Evolutionary conservation across 2,329 filamentous ascomycete genomes (phyloP).

Genomic region (Bipolaris victoriae): DNA sequence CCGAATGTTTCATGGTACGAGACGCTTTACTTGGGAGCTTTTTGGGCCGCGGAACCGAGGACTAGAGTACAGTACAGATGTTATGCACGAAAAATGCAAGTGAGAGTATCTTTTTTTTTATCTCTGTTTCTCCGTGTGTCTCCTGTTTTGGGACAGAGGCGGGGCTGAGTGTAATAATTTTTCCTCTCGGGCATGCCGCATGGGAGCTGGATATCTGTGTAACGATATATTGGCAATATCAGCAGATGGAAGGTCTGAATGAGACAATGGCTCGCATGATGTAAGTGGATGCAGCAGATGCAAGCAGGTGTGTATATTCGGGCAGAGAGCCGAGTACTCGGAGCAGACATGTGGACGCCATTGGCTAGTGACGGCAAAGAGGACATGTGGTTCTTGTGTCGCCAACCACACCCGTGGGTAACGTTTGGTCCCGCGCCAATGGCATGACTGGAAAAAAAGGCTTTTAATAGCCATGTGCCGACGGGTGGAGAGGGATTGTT

Average conservation of each 20-base stretch:
- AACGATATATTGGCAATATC: constrained; percentile 17
- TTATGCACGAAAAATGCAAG: background rate
- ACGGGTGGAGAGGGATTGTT: constrained; percentile 14
- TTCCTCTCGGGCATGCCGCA: background rate
- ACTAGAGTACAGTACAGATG: background rate
- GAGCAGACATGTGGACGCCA: constrained; percentile 13
- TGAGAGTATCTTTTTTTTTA: background rate
- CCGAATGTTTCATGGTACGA: constrained; percentile 17
- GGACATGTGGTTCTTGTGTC: constrained; percentile 33
- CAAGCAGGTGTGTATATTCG: constrained; percentile 1
- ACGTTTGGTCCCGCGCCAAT: constrained; percentile 21
- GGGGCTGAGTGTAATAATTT: background rate
- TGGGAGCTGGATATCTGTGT: background rate
- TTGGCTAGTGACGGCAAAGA: constrained; percentile 24
- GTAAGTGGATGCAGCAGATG: constrained; percentile 2
- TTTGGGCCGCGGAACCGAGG: background rate
- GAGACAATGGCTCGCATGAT: background rate
- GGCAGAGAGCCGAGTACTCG: constrained; percentile 6
- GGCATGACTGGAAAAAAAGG: constrained; percentile 24
- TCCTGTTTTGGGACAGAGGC: background rate
- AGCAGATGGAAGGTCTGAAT: background rate
- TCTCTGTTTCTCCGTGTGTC: background rate
- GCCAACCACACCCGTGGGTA: constrained; percentile 24
- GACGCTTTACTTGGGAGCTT: background rate
- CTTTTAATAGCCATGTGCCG: constrained; percentile 33